Conservation (phyloP, 352 stramenopile species). For the Phytophthora megakarya region DNA sequence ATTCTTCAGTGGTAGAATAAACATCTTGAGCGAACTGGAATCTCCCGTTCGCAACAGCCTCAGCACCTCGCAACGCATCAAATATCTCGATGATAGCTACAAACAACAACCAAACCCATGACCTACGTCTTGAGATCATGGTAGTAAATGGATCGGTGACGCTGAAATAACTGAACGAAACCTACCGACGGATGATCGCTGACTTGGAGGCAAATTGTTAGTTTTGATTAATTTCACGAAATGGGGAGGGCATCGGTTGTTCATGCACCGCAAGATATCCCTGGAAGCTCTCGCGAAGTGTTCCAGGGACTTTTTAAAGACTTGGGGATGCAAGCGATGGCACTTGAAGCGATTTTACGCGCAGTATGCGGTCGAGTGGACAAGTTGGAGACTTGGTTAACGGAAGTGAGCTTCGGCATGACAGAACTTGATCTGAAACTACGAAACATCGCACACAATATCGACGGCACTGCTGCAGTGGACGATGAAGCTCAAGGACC, state of each 20-base stretch:
- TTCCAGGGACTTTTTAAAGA: constrained; percentile 79
- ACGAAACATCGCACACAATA: constrained; percentile 83
- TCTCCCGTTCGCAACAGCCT: constrained; percentile 36
- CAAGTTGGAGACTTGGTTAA: constrained; percentile 76
- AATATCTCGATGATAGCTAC: background rate
- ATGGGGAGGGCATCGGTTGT: constrained; percentile 40
- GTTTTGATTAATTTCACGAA: constrained; percentile 7
- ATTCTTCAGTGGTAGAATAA: constrained; percentile 66
- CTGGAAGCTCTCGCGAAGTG: constrained; percentile 48
- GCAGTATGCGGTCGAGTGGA: constrained; percentile 75
- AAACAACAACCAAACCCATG: background rate
- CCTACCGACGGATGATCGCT: constrained; percentile 8
- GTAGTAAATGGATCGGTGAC: background rate
- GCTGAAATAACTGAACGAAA: background rate
- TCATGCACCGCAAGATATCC: constrained; percentile 19
- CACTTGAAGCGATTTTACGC: constrained; percentile 71
- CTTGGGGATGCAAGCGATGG: constrained; percentile 76
- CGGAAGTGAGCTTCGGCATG: constrained; percentile 75
- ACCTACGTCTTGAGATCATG: constrained; percentile 19
- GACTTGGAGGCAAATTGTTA: background rate
- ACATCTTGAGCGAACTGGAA: constrained; percentile 65
- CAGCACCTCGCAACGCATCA: background rate
- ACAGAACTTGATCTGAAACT: constrained; percentile 76
- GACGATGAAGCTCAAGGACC: constrained; percentile 50
- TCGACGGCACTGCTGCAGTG: constrained; percentile 70